Evolutionary conservation across 1,284 basidiomycete genomes (phyloP).

Genomic region (Leccinum pachyderme): DNA sequence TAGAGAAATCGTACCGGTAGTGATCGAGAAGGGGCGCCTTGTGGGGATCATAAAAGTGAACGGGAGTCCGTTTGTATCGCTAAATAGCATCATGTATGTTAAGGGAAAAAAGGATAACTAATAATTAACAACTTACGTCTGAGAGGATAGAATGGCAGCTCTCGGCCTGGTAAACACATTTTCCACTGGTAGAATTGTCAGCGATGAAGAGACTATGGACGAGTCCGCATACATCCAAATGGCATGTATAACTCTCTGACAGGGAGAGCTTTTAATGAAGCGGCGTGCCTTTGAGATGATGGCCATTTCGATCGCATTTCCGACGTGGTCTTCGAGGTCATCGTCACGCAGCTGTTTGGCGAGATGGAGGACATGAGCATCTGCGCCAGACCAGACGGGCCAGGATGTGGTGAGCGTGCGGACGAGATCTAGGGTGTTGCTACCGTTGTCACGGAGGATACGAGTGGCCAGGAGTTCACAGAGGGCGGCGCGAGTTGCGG

Average conservation of each 20-base stretch:
- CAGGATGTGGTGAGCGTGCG: slow-evolving; percentile 84
- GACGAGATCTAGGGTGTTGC: slow-evolving; percentile 75
- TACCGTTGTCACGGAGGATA: slow-evolving; percentile 74
- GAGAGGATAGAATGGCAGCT: slow-evolving; percentile 84
- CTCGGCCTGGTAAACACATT: slow-evolving; percentile 86
- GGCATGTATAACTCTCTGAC: slow-evolving; percentile 83
- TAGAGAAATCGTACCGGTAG: slow-evolving; percentile 59
- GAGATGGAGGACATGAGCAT: slow-evolving; percentile 55
- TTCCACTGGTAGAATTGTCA: slow-evolving; percentile 51
- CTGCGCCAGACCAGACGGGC: slow-evolving; percentile 85
- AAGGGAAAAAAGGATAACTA: neutral
- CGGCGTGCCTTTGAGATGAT: slow-evolving; percentile 81
- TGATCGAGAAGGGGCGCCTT: slow-evolving; percentile 91
- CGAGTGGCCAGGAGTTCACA: slow-evolving; percentile 90
- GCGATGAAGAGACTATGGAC: neutral
- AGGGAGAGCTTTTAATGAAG: slow-evolving; percentile 84
- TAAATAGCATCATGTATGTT: slow-evolving; percentile 32
- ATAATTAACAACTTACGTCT: slow-evolving; percentile 53
- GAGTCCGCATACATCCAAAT: slow-evolving; percentile 63
- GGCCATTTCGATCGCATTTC: slow-evolving; percentile 90
- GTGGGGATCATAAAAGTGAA: slow-evolving; percentile 93
- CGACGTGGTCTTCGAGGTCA: slow-evolving; percentile 74
- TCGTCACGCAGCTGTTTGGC: slow-evolving; percentile 72
- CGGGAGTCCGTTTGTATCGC: slow-evolving; percentile 91
- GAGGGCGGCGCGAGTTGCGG: slow-evolving; percentile 71